Base-by-base conservation (phyloP, 805 yeast genomes). In the Saturnispora mendoncae region DNA sequence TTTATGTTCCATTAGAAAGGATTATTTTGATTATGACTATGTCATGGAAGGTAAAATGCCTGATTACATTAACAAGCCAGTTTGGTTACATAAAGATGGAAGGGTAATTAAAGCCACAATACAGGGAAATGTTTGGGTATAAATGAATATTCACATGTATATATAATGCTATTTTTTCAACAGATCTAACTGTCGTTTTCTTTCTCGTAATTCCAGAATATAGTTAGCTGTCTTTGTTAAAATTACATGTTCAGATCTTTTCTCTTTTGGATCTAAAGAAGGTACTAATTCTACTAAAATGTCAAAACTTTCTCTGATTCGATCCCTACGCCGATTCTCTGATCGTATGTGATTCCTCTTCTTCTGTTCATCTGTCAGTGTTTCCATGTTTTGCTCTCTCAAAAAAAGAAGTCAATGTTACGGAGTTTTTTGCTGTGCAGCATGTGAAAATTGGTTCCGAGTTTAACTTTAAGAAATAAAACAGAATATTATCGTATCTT, bases 291-390 rank as follows among this genome's bases (percentile, higher is more conserved):
- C 67, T 0, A 87, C 88, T 18, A 88, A 67, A 42, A 71, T 72
- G 51, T 84, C 94, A 54, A 85, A 88, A 8, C 86, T 88, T 8
- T 78, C 73, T 34, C 97, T 67, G 18, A 90, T 85, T 32, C 88
- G 85, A 49, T 80, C 85, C 46, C 97, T 68, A 52, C 97, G 68
- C 54, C 82, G 83, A 57, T 86, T 88, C 56, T 88, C 97, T 0
- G 77, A 79, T 51, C 52, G 48, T 14, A 60, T 60, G 39, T 63
- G 67, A 38, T 62, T 62, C 13, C 51, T 41, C 42, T 61, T 62
- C 46, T 56, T 60, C 48, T 61, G 61, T 32, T 59, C 64, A 18
- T 55, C 55, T 0, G 60, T 43, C 10, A 58, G 50, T 1, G 38
- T 40, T 9, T 29, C 31, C 34, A 29, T 21, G 25, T 27, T 27